These are phyloP conservation scores for Pseudocercospora ulei DNA, from an alignment of 2,329 filamentous ascomycete species.

Conservation along the genomic window DNA sequence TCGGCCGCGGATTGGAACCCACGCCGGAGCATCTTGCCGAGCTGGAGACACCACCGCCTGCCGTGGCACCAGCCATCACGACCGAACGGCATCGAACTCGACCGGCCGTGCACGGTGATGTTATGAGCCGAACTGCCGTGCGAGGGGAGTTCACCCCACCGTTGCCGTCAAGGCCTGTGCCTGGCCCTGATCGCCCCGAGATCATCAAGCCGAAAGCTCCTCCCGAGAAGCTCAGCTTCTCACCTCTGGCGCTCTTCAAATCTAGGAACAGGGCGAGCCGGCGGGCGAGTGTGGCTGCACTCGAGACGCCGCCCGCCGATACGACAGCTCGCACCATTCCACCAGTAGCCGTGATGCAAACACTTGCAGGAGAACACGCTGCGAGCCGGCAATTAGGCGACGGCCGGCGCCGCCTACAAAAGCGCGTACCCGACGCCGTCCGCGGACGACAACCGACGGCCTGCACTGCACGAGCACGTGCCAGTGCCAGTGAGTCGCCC, in stretches of 20 bases:
- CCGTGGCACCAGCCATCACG: background rate
- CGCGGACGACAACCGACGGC: slow-evolving; percentile 17
- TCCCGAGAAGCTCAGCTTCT: slow-evolving; percentile 7
- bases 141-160: slow-evolving; percentile 1
- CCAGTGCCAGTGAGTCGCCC: slow-evolving; percentile 6
- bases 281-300: slow-evolving; percentile 2
- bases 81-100: background rate
- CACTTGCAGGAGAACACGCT: slow-evolving; percentile 1
- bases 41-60: background rate
- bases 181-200: slow-evolving; percentile 5
- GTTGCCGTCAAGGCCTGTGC: slow-evolving; percentile 1
- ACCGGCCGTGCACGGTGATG: slow-evolving; percentile 3
- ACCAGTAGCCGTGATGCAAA: slow-evolving; percentile 3
- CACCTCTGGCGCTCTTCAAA: slow-evolving; percentile 14
- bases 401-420: slow-evolving; percentile 23
- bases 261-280: slow-evolving; percentile 11
- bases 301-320: background rate
- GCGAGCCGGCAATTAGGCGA: slow-evolving; percentile 5
- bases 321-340: background rate
- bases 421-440: slow-evolving; percentile 28
- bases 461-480: background rate
- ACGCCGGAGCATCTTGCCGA: slow-evolving; percentile 9
- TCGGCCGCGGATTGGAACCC: slow-evolving; percentile 4
- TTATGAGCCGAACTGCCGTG: background rate
- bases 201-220: background rate